Conservation (phyloP, 208 protist species). For the Tritrichomonas musculus region DNA sequence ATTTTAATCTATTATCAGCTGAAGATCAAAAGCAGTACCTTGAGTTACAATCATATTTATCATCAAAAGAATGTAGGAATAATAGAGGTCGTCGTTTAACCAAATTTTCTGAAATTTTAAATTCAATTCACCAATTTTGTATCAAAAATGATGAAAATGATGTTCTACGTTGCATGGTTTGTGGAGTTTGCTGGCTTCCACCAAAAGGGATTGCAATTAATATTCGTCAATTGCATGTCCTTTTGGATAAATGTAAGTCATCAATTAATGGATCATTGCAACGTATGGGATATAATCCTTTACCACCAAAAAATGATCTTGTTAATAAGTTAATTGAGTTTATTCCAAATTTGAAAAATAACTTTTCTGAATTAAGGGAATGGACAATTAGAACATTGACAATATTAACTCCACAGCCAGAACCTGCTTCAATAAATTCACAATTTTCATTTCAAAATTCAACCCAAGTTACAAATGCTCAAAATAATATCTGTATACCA, state of each 20-base stretch:
- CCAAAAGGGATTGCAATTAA: conserved; percentile 10
- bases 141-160: not conserved
- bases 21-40: not conserved
- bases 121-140: not conserved
- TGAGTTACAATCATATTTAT: not conserved
- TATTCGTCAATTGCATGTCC: not conserved
- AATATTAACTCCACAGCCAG: not conserved
- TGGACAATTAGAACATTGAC: not conserved
- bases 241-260: not conserved
- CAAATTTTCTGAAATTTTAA: not conserved
- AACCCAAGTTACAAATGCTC: no score
- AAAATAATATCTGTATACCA: no score
- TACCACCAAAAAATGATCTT: not conserved
- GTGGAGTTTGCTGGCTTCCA: conserved; percentile 5
- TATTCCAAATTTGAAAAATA: no score
- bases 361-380: not conserved
- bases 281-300: not conserved
- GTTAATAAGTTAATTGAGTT: not conserved
- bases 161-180: not conserved
- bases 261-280: conserved; percentile 13
- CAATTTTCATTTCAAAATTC: no score
- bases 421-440: not conserved
- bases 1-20: not conserved
- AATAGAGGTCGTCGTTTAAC: not conserved
- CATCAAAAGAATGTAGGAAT: not conserved